Base-by-base conservation (phyloP, 2,329 filamentous ascomycete species). In the Elsinoe australis region DNA sequence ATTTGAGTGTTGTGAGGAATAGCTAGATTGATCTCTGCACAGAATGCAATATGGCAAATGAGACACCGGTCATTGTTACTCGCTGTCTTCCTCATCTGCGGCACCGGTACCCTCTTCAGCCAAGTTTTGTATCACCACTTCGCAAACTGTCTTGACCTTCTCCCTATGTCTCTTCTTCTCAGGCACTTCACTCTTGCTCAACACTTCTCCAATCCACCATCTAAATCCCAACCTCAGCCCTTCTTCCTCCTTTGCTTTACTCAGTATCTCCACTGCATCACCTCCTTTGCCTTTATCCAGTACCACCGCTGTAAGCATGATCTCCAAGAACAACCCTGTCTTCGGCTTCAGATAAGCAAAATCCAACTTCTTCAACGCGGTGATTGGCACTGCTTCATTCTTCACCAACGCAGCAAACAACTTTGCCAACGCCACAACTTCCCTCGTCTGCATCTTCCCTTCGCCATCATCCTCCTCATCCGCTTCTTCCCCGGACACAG, bases 291-390 rank as follows among this genome's bases (percentile, higher is more conserved):
- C 24, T 17, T 48, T 48, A 19, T 48, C 77, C 36, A 86, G 73
- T 24, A 96, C 77, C 9, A 88, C 66, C 1, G 80, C 84, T 41
- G 92, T 80, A 12, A 96, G 71, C 55, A 95, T 67, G 5, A 92
- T 71, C 64, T 95, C 87, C 36, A 89, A 73, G 60, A 96, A 92
- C 18, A 78, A 78, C 49, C 76, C 80, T 0, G 86, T 87, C 66
- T 84, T 88, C 5, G 78, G 70, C 60, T 87, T 85, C 44, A 95
- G 66, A 55, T 85, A 86, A 0, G 80, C 77, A 47, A 95, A 78
- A 54, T 92, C 88, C 35, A 96, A 74, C 12, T 80, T 80, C 66
- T 78, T 82, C 24, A 82, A 59, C 47, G 75, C 66, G 21, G 71
- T 67, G n/a, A 86, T 67, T 2, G 71, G 69, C 15, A 85, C 59